These are phyloP conservation scores for Lodderomyces orthopsilosis DNA, from an alignment of 1,139 yeast genomes.

Conservation along the genomic window DNA sequence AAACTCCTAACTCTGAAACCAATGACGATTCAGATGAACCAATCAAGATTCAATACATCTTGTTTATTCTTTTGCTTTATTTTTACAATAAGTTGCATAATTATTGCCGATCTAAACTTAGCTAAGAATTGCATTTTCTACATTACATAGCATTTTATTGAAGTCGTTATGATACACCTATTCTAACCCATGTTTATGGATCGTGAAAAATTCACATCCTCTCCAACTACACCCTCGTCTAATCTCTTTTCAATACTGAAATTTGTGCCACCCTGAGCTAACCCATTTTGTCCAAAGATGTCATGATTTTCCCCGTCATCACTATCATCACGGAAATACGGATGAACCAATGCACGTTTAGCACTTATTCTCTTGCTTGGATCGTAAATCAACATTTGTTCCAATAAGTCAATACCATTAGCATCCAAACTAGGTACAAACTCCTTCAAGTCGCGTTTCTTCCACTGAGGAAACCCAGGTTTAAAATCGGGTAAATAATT, in stretches of 20 bases:
- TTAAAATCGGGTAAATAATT: conserved; percentile 91
- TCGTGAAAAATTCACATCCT: conserved; percentile 25
- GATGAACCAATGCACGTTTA: conserved; percentile 85
- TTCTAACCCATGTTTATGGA: conserved; percentile 42
- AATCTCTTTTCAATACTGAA: conserved; percentile 4
- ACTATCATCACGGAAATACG: conserved; percentile 62
- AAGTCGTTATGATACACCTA: not conserved
- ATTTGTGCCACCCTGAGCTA: not conserved
- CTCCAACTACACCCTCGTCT: conserved; percentile 2
- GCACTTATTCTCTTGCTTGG: conserved; percentile 95
- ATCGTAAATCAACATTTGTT: conserved; percentile 80
- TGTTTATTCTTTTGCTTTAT: not conserved
- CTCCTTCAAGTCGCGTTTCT: conserved; percentile 63
- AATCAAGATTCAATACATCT: not conserved
- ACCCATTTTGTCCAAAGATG: not conserved
- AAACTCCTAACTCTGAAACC: not conserved
- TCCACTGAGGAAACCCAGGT: conserved; percentile 95
- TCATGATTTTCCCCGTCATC: conserved; percentile 18
- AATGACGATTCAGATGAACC: not conserved
- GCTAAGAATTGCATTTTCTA: too few relatives aligned
- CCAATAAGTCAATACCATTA: conserved; percentile 80
- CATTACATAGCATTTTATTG: too few relatives aligned
- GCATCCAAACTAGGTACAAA: conserved; percentile 80
- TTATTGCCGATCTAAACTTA: not conserved
- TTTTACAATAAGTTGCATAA: conserved; percentile 1